Conservation (phyloP, 192 early-diverging fungal species). For the Coemansia asiatica region DNA sequence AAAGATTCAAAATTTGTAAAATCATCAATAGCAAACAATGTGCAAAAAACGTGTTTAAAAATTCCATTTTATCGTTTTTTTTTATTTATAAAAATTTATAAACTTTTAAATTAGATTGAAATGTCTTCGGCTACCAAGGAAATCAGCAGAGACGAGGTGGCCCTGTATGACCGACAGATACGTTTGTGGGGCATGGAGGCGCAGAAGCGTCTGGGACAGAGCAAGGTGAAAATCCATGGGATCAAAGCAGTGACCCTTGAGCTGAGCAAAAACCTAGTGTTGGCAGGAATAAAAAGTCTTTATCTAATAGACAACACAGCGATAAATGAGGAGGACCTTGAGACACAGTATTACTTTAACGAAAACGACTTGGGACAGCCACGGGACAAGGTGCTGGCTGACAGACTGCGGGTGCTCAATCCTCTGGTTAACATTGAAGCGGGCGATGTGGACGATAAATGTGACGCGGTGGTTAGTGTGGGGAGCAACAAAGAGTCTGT, state of each 20-base stretch:
- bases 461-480: slow-evolving; percentile 70
- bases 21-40: no score
- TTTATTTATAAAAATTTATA: no score
- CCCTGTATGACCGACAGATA: slow-evolving; percentile 96
- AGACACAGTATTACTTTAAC: slow-evolving; percentile 27
- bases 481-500: slow-evolving; percentile 32
- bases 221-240: slow-evolving; percentile 73
- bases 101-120: no score
- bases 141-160: slow-evolving; percentile 76
- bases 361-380: slow-evolving; percentile 7
- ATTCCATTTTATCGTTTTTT: no score
- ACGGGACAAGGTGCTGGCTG: slow-evolving; percentile 56
- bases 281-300: slow-evolving; percentile 81
- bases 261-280: slow-evolving; percentile 87
- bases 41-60: not conserved
- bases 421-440: slow-evolving; percentile 73
- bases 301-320: slow-evolving; percentile 64
- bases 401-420: slow-evolving; percentile 71
- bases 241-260: slow-evolving; percentile 78
- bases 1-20: not conserved
- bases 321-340: slow-evolving; percentile 57
- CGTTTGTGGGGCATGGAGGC: slow-evolving; percentile 95
- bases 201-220: slow-evolving; percentile 80
- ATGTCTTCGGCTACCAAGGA: not conserved
- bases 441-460: slow-evolving; percentile 55